These are phyloP conservation scores for Citrus inodora DNA, from an alignment of 345 rosid genomes.

Conservation along the genomic window DNA sequence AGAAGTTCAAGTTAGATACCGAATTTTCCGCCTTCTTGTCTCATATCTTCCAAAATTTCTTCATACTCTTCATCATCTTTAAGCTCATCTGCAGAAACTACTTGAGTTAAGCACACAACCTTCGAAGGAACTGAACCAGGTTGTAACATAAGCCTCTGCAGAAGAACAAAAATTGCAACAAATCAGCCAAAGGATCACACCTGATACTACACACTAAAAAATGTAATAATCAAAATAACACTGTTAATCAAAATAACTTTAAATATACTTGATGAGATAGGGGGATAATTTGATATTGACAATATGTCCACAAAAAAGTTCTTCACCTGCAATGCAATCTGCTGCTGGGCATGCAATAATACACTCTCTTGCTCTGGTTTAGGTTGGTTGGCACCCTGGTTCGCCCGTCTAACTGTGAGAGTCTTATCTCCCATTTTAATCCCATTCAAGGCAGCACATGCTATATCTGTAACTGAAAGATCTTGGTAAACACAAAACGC, in stretches of 20 bases:
- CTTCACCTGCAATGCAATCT: slow-evolving; percentile 91
- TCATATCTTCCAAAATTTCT: slow-evolving; percentile 93
- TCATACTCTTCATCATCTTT: slow-evolving; percentile 78
- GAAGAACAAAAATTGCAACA: slow-evolving; percentile 3
- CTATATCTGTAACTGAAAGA: slow-evolving; percentile 93
- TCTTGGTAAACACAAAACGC: slow-evolving; percentile 94
- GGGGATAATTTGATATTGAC: neutral
- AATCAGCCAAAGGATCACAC: neutral
- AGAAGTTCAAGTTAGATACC: slow-evolving; percentile 42
- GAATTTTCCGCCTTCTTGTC: slow-evolving; percentile 82
- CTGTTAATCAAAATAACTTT: neutral
- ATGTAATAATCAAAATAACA: neutral
- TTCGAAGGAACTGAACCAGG: slow-evolving; percentile 68
- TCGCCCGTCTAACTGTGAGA: slow-evolving; percentile 92
- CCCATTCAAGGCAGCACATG: slow-evolving; percentile 94
- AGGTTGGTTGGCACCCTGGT: slow-evolving; percentile 84
- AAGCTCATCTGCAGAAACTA: slow-evolving; percentile 75
- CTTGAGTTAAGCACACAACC: slow-evolving; percentile 90
- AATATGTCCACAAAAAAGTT: neutral
- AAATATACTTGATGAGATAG: neutral
- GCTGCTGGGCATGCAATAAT: slow-evolving; percentile 91
- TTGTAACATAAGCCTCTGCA: slow-evolving; percentile 80
- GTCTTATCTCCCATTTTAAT: slow-evolving; percentile 99
- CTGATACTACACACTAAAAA: neutral
- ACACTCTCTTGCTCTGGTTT: slow-evolving; percentile 93